Evolutionary conservation across 164 flowering plant species (phyloP), one percentile per base, ranked within the genome.

Genomic region (Brasenia schreberi): DNA sequence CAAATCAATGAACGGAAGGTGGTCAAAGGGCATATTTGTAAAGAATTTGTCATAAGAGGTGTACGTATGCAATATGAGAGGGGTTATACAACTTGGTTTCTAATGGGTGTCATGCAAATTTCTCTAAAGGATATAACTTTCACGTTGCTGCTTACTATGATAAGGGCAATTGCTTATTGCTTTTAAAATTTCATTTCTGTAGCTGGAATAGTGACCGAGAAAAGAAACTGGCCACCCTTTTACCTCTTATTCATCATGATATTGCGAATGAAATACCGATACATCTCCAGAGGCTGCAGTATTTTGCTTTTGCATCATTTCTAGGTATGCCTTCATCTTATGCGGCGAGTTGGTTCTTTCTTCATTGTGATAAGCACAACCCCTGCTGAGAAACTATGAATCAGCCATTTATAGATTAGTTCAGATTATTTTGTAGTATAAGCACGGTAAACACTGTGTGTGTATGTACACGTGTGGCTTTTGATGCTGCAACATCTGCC

Each of bases 201-300:
- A 88, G 95, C 90, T 85, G 97, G 97, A 66, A 78, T 90, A 81
- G 84, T 80, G 45, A 67, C 88, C 14, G 95, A 90, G 74, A 84
- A 73, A 73, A 90, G 84, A 82, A 90, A 90, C 63, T 88, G 97
- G 97, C 97, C 95, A 16, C 85, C 97, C 7, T 88, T 90, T 75
- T 83, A 49, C 97, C 97, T 43, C 71, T 90, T 49, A 90, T 90
- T 67, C 94, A 90, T 78, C 92, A 90, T 77, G 97, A 90, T 73
- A 84, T 90, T 77, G 87, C 89, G 61, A 86, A 85, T 66, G 97
- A 90, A 70, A 88, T 88, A 67, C 97, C 97, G 58, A 75, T 88
- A 59, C 83, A 80, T 71, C 67, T 72, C 52, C 83, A 80, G 59
- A 76, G 73, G 72, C 6, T 76, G 68, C 81, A 78, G 68, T 80